Evolutionary conservation across 805 yeast species (phyloP).

Genomic region (Myxozyma monticola): DNA sequence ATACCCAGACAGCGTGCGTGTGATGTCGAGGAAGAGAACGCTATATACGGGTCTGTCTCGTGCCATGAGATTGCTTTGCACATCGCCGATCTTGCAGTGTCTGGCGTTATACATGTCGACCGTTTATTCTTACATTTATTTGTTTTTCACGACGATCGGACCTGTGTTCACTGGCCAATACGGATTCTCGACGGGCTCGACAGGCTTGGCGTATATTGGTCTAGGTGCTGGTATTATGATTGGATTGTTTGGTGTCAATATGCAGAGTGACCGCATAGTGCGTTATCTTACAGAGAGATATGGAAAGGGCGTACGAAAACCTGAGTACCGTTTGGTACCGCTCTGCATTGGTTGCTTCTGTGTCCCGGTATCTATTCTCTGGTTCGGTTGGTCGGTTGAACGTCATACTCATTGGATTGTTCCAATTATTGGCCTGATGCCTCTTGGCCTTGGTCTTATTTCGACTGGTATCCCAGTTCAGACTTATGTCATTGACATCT

Average conservation of each 20-base stretch:
- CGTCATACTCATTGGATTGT: constrained; percentile 51
- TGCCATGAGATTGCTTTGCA: constrained; percentile 49
- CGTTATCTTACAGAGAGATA: constrained; percentile 36
- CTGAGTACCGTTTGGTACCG: constrained; percentile 51
- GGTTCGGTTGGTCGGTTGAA: constrained; percentile 54
- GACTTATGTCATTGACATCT: constrained; percentile 44
- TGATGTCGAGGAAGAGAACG: constrained; percentile 42
- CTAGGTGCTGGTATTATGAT: constrained; percentile 55
- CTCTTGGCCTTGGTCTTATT: constrained; percentile 42
- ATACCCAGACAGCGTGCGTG: constrained; percentile 44
- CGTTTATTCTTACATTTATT: constrained; percentile 55
- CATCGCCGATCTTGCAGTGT: constrained; percentile 57
- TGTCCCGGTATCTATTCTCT: constrained; percentile 50
- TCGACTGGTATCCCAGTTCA: constrained; percentile 41
- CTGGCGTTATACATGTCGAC: constrained; percentile 59
- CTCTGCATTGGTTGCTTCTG: constrained; percentile 49
- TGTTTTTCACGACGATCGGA: constrained; percentile 61
- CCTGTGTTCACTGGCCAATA: constrained; percentile 52
- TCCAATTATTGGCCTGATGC: constrained; percentile 59
- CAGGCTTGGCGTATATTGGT: constrained; percentile 61
- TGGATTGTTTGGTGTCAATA: constrained; percentile 53
- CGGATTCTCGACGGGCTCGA: constrained; percentile 46
- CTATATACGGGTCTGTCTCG: constrained; percentile 51
- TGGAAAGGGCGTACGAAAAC: constrained; percentile 34
- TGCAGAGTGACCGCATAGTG: constrained; percentile 46